Evolutionary conservation across 805 yeast genomes (phyloP).

Genomic region (Candida ponderosae): DNA sequence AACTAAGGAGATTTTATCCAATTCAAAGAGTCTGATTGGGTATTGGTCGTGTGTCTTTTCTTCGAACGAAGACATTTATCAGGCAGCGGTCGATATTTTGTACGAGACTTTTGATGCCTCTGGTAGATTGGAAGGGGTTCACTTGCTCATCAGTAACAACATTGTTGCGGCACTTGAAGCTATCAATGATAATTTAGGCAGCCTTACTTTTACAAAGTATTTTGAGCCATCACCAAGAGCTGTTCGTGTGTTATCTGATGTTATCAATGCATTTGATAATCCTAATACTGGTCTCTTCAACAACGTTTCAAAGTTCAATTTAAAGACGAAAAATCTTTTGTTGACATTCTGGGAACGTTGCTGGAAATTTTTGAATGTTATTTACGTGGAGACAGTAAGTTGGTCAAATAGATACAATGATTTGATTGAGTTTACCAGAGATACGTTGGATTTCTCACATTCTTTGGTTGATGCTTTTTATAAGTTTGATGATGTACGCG

Average conservation of each 20-base stretch:
- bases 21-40: constrained; percentile 43
- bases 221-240: constrained; percentile 74
- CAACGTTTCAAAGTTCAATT: constrained; percentile 18
- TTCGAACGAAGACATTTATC: constrained; percentile 48
- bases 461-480: constrained; percentile 58
- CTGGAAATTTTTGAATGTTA: constrained; percentile 68
- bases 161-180: constrained; percentile 41
- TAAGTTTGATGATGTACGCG: constrained; percentile 27
- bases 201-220: constrained; percentile 37
- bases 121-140: constrained; percentile 74
- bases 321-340: constrained; percentile 21
- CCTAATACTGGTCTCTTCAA: constrained; percentile 54
- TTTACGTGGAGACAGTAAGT: constrained; percentile 54
- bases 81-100: constrained; percentile 61
- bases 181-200: constrained; percentile 35
- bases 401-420: constrained; percentile 68
- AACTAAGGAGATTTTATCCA: constrained; percentile 29
- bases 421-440: constrained; percentile 78
- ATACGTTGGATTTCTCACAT: constrained; percentile 73
- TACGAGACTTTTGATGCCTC: constrained; percentile 74
- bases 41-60: constrained; percentile 73
- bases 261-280: constrained; percentile 52
- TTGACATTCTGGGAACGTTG: constrained; percentile 53
- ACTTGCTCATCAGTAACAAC: constrained; percentile 37
- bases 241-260: constrained; percentile 68